Evolutionary conservation across 805 yeast species (phyloP), one percentile per base, ranked within the genome.

Genomic region (Priceomyces medius): DNA sequence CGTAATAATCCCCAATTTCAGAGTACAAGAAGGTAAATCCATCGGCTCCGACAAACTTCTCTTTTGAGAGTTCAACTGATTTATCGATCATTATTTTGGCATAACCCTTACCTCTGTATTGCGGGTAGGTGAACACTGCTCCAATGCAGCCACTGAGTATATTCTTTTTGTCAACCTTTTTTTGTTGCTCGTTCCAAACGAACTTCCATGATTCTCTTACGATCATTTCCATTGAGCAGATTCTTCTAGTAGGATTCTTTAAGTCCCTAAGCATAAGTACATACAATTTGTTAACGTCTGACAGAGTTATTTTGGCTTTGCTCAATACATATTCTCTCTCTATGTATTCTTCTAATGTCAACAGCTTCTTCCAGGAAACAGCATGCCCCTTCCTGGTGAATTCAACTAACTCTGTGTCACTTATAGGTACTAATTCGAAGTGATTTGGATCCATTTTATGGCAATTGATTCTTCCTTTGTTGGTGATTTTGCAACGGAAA

Each of bases 1-100:
- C 41, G 46, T 71, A 71, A 53, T 66, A 71, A 39, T 71, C 74
- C 8, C 74, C 74, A 8, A 71, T 60, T 45, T 71, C 76, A 2
- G 73, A 66, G 48, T 70, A 69, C 41, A 71, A 58, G 45, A 64
- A 63, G 7, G 56, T 54, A 43, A 58, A 67, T 1, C 73, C 74
- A 28, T 61, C 61, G 2, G 41, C 41, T 2, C 68, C 70, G 23
- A 65, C 36, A 12, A 38, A 41, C 10, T 54, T 52, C 3, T 20
- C 31, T 43, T 55, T 56, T 19, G 58, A 49, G 18, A 47, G 35
- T 17, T 62, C 59, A 29, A 65, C 63, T 35, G 67, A 43, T 45
- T 61, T 56, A 44, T 67, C 70, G 20, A 68, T 52, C 75, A 71
- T 70, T 20, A 68, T 54, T 18, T 51, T 46, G 12, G 71, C 74